These are phyloP conservation scores for Trametes pubescens DNA, from an alignment of 1,284 basidiomycete species.

Conservation along the genomic window DNA sequence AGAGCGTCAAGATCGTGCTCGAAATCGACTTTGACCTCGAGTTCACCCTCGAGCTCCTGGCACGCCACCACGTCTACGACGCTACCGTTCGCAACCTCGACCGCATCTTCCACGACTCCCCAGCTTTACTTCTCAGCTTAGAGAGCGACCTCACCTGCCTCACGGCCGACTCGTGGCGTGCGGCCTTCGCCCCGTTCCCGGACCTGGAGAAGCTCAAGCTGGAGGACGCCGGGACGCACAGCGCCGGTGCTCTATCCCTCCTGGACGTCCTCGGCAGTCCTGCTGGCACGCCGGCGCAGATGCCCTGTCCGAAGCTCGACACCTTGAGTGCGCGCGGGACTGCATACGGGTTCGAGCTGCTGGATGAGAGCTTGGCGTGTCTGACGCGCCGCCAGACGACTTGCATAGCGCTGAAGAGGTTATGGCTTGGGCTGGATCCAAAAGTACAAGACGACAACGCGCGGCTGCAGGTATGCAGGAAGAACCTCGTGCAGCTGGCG, in stretches of 20 bases:
- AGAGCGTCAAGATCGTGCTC: neutral
- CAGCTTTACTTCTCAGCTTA: neutral
- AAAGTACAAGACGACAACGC: neutral
- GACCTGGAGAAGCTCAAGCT: neutral
- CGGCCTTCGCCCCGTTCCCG: neutral
- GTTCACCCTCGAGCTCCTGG: neutral
- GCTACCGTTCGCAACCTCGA: conserved; percentile 4
- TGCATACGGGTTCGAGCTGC: neutral
- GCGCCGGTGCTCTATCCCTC: neutral
- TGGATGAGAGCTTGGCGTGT: neutral
- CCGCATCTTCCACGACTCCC: neutral
- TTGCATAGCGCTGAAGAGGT: neutral
- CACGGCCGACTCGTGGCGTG: neutral
- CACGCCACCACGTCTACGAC: neutral
- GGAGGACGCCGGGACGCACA: neutral
- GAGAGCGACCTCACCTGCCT: neutral
- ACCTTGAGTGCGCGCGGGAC: neutral
- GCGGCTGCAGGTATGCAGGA: neutral
- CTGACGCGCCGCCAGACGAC: neutral
- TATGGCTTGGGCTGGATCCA: neutral
- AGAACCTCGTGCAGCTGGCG: neutral
- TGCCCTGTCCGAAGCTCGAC: neutral
- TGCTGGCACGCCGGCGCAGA: neutral
- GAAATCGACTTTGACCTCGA: conserved; percentile 8
- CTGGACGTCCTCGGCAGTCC: conserved; percentile 2